Evolutionary conservation across 2,329 filamentous ascomycete species (phyloP), one percentile per base, ranked within the genome.

Genomic region (Cladobotryum mycophilum): DNA sequence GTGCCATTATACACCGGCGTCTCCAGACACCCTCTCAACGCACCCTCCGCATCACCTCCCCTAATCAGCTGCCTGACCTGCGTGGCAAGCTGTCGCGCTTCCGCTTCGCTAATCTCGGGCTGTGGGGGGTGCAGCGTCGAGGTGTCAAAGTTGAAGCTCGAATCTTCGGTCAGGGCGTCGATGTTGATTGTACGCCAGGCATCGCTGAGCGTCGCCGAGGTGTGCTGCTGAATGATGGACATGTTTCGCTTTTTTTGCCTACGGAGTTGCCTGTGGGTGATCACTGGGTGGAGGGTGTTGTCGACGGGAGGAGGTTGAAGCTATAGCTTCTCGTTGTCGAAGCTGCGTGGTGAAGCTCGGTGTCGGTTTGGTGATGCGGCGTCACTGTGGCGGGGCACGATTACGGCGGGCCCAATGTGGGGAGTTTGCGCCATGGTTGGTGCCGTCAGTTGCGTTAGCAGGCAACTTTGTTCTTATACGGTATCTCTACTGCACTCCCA

Each of bases 111-210:
- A 54, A 88, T 80, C 60, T 91, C 85, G 58, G 86, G 78, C 53
- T 83, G 83, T 41, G 86, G 80, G 35, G 91, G 89, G 58, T 87
- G 84, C 61, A 97, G 82, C 15, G 89, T 89, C 53, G 85, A 81
- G 56, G 88, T 83, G 71, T 95, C 88, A 74, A 97, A 97, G 80
- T 96, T 97, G 70, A 82, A 75, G 58, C 88, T 82, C 61, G 89
- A 93, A 70, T 97, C 91, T 53, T 91, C 89, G 69, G 93, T 88
- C 62, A 95, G 80, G 60, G 86, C 85, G 68, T 96, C 91, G 69
- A 96, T 86, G 79, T 96, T 89, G 78, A 96, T 93, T 59, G 89
- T 96, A 70, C 91, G 88, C 82, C 82, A 85, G 64, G 80, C 78
- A 60, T 85, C 82, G 69, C 73, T 73, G 49, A 85, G 75, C 59